phyloP scores from a whole-genome alignment of 2,329 filamentous ascomycete genomes.

The Alternaria alternata region DNA sequence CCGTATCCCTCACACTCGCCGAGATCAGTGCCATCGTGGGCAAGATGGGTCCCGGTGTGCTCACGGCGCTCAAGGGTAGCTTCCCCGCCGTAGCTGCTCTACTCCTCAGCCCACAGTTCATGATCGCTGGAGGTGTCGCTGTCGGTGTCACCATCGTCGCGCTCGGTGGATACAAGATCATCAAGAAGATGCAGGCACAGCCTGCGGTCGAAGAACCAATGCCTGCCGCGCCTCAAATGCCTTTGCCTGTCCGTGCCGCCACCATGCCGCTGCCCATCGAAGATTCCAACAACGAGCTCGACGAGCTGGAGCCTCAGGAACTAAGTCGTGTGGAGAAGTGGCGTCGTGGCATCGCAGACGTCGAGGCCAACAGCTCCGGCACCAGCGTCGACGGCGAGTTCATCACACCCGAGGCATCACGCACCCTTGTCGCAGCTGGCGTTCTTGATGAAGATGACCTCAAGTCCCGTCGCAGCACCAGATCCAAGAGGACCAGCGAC shows the following conservation, averaged over 20 bases:
- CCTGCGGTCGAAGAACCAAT: slow-evolving; percentile 44
- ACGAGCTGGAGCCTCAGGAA: slow-evolving; percentile 66
- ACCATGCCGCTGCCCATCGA: slow-evolving; percentile 18
- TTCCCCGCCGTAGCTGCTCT: slow-evolving; percentile 88
- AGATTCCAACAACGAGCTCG: slow-evolving; percentile 50
- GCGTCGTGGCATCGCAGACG: slow-evolving; percentile 70
- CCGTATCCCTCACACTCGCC: slow-evolving; percentile 89
- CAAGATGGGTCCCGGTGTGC: slow-evolving; percentile 84
- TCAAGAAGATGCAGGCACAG: slow-evolving; percentile 77
- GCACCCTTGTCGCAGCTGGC: slow-evolving; percentile 55
- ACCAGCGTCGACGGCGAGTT: slow-evolving; percentile 72
- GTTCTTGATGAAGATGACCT: slow-evolving; percentile 59
- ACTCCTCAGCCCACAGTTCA: slow-evolving; percentile 88
- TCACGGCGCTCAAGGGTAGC: slow-evolving; percentile 77
- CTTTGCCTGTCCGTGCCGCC: slow-evolving; percentile 23
- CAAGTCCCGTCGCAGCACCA: slow-evolving; percentile 47
- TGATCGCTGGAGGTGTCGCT: slow-evolving; percentile 88
- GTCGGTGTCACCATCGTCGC: slow-evolving; percentile 95
- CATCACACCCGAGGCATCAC: slow-evolving; percentile 65
- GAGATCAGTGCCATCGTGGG: slow-evolving; percentile 84
- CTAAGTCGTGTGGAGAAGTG: slow-evolving; percentile 68
- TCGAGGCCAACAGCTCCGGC: slow-evolving; percentile 61
- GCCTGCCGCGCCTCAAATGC: slow-evolving; percentile 7
- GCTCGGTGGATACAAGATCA: slow-evolving; percentile 96
- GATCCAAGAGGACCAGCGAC: slow-evolving; percentile 33